Percentiles rank a stretch among this genome's conserved stretches.
Conservation (phyloP, 805 yeast species). For the Kodamaea neixiangensis region DNA sequence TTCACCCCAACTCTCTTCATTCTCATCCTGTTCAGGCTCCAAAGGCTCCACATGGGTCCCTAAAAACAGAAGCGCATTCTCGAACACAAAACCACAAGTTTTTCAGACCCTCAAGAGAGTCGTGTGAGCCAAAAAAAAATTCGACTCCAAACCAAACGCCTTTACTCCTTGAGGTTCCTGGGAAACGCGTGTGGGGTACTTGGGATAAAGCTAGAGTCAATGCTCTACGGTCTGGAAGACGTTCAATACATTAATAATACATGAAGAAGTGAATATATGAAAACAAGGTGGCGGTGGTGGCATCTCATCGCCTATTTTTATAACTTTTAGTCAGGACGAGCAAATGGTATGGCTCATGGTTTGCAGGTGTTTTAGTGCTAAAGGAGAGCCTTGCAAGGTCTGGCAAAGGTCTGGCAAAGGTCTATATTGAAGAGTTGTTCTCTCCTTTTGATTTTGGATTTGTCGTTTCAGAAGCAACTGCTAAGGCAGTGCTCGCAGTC, state of each 20-base stretch:
- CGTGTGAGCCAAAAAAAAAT: background rate
- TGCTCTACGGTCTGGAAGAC: background rate
- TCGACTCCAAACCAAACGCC: background rate
- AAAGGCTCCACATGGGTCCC: background rate
- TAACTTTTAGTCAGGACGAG: background rate
- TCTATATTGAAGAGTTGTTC: background rate
- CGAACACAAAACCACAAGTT: background rate
- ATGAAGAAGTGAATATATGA: conserved; percentile 1
- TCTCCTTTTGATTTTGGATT: background rate
- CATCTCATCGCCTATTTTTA: background rate
- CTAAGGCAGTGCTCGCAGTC: background rate
- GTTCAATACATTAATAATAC: conserved; percentile 1
- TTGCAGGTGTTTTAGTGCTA: background rate
- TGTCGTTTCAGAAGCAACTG: no score
- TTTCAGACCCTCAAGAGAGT: background rate
- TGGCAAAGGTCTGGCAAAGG: background rate
- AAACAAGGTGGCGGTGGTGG: conserved; percentile 1
- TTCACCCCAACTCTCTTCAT: background rate
- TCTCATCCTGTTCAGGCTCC: background rate
- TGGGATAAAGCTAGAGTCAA: background rate
- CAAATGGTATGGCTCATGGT: background rate
- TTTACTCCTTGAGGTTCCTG: background rate
- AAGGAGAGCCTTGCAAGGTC: no score
- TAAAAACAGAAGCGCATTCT: background rate
- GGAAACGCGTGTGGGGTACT: background rate